phyloP scores from a whole-genome alignment of 2,329 filamentous ascomycete species.

The Ceratocystis papillata region DNA sequence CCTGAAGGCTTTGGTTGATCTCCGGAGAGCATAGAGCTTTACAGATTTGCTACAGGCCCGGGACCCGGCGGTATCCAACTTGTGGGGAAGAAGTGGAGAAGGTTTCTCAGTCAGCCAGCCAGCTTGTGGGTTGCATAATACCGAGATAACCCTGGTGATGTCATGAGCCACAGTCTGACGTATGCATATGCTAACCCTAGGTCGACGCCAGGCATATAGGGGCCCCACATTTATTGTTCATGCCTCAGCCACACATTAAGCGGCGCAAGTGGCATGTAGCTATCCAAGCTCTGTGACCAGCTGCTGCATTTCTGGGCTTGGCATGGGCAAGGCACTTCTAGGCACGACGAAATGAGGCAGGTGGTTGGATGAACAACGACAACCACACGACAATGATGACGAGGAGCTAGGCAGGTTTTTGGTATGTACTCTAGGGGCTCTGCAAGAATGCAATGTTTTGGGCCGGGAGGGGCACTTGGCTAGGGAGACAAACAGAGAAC shows the following conservation, averaged over 20 bases:
- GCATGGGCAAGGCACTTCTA: background rate
- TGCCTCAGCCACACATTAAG: slow-evolving; percentile 8
- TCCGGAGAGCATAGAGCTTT: too few species aligned
- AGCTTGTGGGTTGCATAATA: too few species aligned
- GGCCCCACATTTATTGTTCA: background rate
- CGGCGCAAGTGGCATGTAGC: background rate
- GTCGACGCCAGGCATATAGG: background rate
- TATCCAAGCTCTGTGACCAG: background rate
- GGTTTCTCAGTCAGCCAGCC: too few species aligned
- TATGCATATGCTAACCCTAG: background rate
- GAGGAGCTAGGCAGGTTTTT: too few species aligned
- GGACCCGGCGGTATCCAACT: too few species aligned
- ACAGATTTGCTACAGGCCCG: too few species aligned
- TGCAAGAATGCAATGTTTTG: too few species aligned
- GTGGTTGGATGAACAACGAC: background rate
- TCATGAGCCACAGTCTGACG: background rate
- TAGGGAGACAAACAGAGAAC: too few species aligned
- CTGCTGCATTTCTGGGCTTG: background rate
- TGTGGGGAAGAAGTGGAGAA: too few species aligned
- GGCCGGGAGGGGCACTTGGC: too few species aligned
- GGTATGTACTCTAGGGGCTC: too few species aligned
- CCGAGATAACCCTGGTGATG: background rate
- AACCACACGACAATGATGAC: background rate
- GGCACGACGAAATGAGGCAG: background rate
- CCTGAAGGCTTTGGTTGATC: too few species aligned